Conservation (phyloP, 1,284 basidiomycete genomes). For the Pseudozyma sp. region DNA sequence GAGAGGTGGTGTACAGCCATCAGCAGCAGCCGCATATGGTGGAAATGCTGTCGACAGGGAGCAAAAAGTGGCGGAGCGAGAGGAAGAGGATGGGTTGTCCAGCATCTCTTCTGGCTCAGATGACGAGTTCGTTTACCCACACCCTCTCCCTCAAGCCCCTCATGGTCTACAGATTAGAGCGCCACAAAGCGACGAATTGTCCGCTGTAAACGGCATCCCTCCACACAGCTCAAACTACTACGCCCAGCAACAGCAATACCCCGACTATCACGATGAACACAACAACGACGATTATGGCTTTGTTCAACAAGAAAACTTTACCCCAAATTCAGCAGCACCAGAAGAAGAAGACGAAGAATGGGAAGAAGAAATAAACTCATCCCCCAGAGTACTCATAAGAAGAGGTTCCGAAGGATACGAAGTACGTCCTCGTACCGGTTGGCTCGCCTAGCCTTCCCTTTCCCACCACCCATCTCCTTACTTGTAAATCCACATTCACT, state of each 20-base stretch:
- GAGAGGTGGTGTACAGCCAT: too few species aligned
- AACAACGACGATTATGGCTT: background rate
- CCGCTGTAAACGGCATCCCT: background rate
- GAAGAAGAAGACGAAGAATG: background rate
- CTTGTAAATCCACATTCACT: too few species aligned
- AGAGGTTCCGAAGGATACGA: slow-evolving; percentile 51
- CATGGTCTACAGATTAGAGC: too few species aligned
- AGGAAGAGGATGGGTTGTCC: slow-evolving; percentile 1
- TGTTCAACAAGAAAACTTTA: too few species aligned
- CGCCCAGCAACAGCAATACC: background rate
- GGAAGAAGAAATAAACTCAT: too few species aligned
- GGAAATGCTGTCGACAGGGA: background rate
- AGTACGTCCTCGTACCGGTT: slow-evolving; percentile 28
- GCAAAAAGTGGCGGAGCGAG: background rate
- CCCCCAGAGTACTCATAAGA: slow-evolving; percentile 14
- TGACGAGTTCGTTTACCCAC: slow-evolving; percentile 2
- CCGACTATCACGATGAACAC: background rate
- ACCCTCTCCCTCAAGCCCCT: too few species aligned
- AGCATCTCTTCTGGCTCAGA: slow-evolving; percentile 22
- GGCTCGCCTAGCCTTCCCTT: slow-evolving; percentile 11
- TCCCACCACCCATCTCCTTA: background rate
- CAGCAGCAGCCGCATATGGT: background rate
- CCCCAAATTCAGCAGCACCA: too few species aligned
- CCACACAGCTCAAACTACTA: background rate
- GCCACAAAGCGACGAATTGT: too few species aligned